phyloP scores from a whole-genome alignment of 345 rosid species.

The Gossypium mustelinum region DNA sequence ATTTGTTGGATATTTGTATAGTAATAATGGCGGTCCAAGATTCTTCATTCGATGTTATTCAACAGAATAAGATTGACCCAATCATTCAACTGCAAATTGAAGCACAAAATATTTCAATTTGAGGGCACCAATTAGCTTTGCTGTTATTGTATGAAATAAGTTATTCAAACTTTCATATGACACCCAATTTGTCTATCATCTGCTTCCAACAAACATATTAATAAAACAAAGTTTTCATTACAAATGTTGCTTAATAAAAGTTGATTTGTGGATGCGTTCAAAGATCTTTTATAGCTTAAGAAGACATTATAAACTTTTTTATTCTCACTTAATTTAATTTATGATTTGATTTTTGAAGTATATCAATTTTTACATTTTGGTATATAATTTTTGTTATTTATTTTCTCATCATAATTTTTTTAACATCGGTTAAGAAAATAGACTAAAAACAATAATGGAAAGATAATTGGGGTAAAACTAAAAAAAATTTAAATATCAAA shows the following conservation, averaged over 20 bases:
- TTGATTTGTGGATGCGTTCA: conserved; percentile 15
- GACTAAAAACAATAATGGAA: no score
- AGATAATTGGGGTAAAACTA: no score
- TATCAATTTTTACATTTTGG: no score
- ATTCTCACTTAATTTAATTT: neutral
- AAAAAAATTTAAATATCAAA: no score
- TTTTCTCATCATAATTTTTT: no score
- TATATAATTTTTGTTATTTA: no score
- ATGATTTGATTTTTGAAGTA: no score
- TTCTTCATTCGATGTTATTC: conserved; percentile 33
- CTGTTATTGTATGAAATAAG: neutral
- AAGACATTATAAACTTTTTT: neutral
- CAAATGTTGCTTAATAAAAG: neutral
- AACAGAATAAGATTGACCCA: conserved; percentile 31
- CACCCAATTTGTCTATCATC: neutral
- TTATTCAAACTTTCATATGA: neutral
- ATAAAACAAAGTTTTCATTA: neutral
- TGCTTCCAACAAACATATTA: neutral
- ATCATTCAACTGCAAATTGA: conserved; percentile 31
- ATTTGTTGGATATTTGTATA: neutral
- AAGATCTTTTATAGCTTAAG: conserved; percentile 9
- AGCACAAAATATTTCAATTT: neutral
- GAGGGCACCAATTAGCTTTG: conserved; percentile 1
- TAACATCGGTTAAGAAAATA: no score
- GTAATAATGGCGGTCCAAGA: neutral